Base-by-base conservation (phyloP, 345 rosid genomes). In the Laguncularia racemosa region DNA sequence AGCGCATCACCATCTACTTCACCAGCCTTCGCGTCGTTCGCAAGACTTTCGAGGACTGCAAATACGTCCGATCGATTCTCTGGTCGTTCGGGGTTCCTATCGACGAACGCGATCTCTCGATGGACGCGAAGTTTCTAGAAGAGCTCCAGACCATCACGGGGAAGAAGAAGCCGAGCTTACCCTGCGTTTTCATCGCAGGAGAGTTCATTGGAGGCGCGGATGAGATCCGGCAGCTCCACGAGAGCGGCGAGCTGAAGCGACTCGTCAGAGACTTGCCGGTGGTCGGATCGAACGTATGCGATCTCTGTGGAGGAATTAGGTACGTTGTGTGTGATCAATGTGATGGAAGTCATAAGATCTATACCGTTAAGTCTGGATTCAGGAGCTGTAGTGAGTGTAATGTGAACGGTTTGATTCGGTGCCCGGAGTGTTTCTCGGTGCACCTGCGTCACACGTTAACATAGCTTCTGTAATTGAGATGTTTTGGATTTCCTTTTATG, bases 81-180 rank as follows among this genome's bases (percentile, higher is more conserved):
- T 79, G 74, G 0, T 81, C 76, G 4, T 61, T 76, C 46, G 68
- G 79, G 0, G 81, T 81, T 56, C 67, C 73, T 0, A 63, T 84
- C 46, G 97, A 90, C 71, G 95, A 90, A 44, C 85, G 93, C 5
- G 97, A 90, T 68, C 63, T 90, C 64, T 81, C 89, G 7, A 78
- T 90, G 93, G 91, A 88, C 40, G 56, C 73, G 1, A 55, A 28
- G 3, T 88, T 83, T 63, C 60, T 71, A 15, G 76, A 75, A 5
- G 91, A 91, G 77, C 47, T 88, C 45, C 76, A 78, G 50, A 67
- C 56, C 52, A 78, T 85, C 49, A 48, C 74, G 3, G 78, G 75
- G 26, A 44, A 55, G 16, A 58, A 51, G 58, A 58, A 16, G 17
- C 59, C 51, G 46, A 19, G 55, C 17, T 60, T 73, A 18, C 82